Conservation (phyloP, 2,329 filamentous ascomycete genomes). For the Colletotrichum somersetense region DNA sequence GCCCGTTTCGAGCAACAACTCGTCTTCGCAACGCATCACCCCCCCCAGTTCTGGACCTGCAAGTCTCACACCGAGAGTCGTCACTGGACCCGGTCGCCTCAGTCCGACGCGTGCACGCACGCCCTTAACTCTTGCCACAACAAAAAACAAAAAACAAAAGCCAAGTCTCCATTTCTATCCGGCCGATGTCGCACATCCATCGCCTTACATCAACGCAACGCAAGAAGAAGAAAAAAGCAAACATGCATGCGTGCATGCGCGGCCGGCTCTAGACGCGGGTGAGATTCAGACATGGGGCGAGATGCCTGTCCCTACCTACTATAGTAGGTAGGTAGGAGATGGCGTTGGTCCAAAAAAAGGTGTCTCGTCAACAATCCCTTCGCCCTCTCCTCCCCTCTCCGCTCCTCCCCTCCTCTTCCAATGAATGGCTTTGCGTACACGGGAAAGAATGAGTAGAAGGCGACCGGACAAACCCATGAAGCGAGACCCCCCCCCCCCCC, state of each 20-base stretch:
- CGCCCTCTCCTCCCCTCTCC: too few relatives aligned
- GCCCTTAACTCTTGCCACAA: too few relatives aligned
- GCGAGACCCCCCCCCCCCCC: too few relatives aligned
- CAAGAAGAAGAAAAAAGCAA: background rate
- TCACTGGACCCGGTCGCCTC: background rate
- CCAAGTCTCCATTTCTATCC: background rate
- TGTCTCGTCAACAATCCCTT: too few relatives aligned
- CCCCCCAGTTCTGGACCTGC: conserved; percentile 1
- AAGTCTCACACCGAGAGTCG: conserved; percentile 21
- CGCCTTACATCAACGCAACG: background rate
- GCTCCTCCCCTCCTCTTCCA: background rate
- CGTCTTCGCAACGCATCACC: background rate
- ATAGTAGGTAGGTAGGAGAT: background rate
- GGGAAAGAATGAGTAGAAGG: background rate
- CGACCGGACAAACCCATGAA: background rate
- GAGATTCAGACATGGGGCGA: background rate
- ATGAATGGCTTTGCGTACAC: background rate
- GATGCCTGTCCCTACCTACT: background rate
- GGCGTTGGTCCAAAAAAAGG: background rate
- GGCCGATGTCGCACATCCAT: conserved; percentile 1
- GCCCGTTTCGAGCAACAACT: background rate
- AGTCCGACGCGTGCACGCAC: background rate
- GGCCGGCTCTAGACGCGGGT: background rate
- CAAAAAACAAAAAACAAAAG: too few relatives aligned
- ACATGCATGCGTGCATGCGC: background rate